These are phyloP conservation scores for Bryoerythrophyllum caledonicum DNA, from an alignment of 225 moss, liverwort and hornwort species.

Conservation along the genomic window DNA sequence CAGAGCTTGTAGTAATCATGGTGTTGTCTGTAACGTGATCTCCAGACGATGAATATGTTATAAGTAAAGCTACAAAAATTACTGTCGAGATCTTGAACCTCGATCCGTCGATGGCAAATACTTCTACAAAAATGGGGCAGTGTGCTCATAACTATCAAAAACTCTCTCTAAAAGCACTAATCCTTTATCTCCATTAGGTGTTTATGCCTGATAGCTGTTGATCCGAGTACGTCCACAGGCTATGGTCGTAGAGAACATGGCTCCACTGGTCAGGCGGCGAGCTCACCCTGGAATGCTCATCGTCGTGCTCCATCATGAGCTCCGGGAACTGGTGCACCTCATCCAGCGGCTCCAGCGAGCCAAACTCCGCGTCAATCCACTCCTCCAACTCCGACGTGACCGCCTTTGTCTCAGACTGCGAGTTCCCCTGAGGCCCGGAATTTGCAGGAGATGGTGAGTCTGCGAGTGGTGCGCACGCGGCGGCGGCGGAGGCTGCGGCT, in stretches of 20 bases:
- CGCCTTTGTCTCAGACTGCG: not conserved
- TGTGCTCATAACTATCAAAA: not conserved
- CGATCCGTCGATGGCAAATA: not conserved
- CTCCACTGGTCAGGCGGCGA: constrained; percentile 11
- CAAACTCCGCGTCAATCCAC: constrained; percentile 39
- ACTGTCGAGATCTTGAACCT: not conserved
- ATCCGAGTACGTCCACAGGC: constrained; percentile 32
- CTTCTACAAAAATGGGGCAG: constrained; percentile 7
- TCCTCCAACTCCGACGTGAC: constrained; percentile 15
- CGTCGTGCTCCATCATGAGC: constrained; percentile 13
- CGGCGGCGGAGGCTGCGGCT: constrained; percentile 25
- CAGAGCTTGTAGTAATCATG: too few relatives aligned
- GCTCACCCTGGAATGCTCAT: not conserved
- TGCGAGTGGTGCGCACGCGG: not conserved
- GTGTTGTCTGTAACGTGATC: constrained; percentile 6
- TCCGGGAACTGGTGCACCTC: constrained; percentile 22
- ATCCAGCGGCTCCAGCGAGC: constrained; percentile 18
- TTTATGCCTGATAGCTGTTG: too few relatives aligned
- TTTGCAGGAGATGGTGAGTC: too few relatives aligned
- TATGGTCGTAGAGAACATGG: not conserved
- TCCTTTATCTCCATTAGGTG: too few relatives aligned
- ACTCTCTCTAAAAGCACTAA: too few relatives aligned
- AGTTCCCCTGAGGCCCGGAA: not conserved
- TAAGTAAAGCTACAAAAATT: not conserved
- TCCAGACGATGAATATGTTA: not conserved